Base-by-base conservation (phyloP, 805 yeast species). In the Cyberlindnera japonica region DNA sequence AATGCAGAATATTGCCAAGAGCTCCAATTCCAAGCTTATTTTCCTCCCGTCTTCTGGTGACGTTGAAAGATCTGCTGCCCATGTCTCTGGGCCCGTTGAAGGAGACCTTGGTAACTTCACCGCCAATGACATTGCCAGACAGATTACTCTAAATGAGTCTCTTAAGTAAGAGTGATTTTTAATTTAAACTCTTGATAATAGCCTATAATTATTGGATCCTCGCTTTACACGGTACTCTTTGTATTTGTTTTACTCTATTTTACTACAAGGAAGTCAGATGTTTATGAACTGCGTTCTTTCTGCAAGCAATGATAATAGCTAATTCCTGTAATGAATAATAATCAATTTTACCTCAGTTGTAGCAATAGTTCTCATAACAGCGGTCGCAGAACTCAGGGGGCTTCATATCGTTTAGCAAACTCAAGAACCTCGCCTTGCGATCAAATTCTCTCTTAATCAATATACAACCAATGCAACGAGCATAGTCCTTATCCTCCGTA, bases 1-100 rank as follows among this genome's bases (percentile, higher is more conserved):
- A n/a, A 77, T 81, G 79, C 86, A 80, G 62, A 68, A 67, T 45
- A 81, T 81, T 87, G 83, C 86, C 25, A 75, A 65, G 47, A 55
- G 70, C 37, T 65, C 86, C 2, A 72, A 74, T 43, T 64, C 84
- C n/a, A 77, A 80, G 61, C 88, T 81, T 38, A 81, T 81, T 22
- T 81, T 81, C 60, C 81, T 81, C 87, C 88, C 89, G 6, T 59
- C 69, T 28, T 66, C 71, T 33, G 59, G 57, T 35, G 68, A 67
- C 13, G 58, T 67, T 44, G 74, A 69, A 39, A 41, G 31, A 23
- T 27, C 51, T 21, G 51, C 44, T 5, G 26, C 31, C 3, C 18
- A 32, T n/a, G 34, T 37, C 13, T 35, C 44, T 12, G 40, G 33
- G 7, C n/a, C n/a, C n/a, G n/a, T n/a, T n/a, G n/a, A n/a, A n/a